phyloP scores from a whole-genome alignment of 148 eudicot genomes.

The Amaranthus hypochondriacus region DNA sequence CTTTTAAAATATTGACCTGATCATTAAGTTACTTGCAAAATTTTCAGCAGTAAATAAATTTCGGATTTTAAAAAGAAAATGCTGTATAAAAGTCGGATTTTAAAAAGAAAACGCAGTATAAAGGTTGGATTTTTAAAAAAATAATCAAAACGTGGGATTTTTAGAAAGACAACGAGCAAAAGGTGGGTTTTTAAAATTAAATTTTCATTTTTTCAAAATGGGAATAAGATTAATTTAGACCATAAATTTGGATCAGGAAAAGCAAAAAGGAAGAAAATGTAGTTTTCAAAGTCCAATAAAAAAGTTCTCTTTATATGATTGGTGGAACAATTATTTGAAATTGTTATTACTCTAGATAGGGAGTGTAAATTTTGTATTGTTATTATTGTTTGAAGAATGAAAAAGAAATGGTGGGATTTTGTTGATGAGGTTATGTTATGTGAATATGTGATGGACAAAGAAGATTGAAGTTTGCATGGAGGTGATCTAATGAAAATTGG shows the following conservation, averaged over 20 bases:
- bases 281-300: constrained; percentile 15
- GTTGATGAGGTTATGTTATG: constrained; percentile 32
- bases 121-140: no score
- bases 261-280: constrained; percentile 12
- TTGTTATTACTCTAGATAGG: not conserved
- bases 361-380: constrained; percentile 2
- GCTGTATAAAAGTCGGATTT: no score
- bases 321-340: not conserved
- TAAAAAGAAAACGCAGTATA: no score
- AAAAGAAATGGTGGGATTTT: constrained; percentile 15
- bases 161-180: constrained; percentile 3
- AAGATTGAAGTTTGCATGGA: constrained; percentile 55
- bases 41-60: no score
- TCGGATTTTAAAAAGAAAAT: no score
- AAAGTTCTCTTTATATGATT: constrained; percentile 9
- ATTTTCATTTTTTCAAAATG: constrained; percentile 2
- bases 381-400: not conserved
- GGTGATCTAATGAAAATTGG: constrained; percentile 49
- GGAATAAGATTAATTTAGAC: constrained; percentile 24
- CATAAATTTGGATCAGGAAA: constrained; percentile 32
- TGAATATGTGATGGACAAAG: constrained; percentile 34
- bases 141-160: no score
- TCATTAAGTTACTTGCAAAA: no score
- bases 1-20: no score
- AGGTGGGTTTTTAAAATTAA: not conserved